Percentiles rank a stretch among this genome's conserved stretches.
phyloP scores from a whole-genome alignment of 73 alveolate species.

The Paramecium caudatum region DNA sequence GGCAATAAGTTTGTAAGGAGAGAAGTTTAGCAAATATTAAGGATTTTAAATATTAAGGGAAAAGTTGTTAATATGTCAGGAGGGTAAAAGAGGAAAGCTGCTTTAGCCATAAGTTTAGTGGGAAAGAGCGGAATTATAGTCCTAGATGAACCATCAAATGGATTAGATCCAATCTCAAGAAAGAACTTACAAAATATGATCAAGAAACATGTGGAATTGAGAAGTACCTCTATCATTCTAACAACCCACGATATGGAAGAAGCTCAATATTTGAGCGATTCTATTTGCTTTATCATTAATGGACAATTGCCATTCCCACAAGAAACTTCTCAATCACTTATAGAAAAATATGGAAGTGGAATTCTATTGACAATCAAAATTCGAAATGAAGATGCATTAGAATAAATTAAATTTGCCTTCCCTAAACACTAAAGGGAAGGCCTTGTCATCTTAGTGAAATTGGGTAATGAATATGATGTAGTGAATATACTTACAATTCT shows the following conservation, averaged over 20 bases:
- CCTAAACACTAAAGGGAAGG: background rate
- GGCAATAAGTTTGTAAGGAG: background rate
- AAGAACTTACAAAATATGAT: slow-evolving; percentile 87
- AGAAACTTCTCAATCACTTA: background rate
- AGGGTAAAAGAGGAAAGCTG: slow-evolving; percentile 87
- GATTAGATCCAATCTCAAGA: slow-evolving; percentile 89
- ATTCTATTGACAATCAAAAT: background rate
- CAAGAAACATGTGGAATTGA: slow-evolving; percentile 73
- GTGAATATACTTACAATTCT: background rate
- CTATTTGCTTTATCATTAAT: slow-evolving; percentile 86
- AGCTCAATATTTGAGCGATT: slow-evolving; percentile 91
- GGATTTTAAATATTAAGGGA: background rate
- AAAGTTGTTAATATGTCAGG: slow-evolving; percentile 80
- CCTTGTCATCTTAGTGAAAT: background rate
- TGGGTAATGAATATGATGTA: slow-evolving; percentile 12
- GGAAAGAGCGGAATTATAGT: slow-evolving; percentile 83
- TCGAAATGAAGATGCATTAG: background rate
- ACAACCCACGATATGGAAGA: slow-evolving; percentile 96
- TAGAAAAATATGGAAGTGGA: slow-evolving; percentile 53
- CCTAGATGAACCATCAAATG: slow-evolving; percentile 91
- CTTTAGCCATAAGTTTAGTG: slow-evolving; percentile 84
- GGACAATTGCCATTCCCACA: slow-evolving; percentile 67
- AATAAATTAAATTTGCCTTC: background rate
- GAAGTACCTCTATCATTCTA: slow-evolving; percentile 75
- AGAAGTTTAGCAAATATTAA: background rate